Evolutionary conservation across 768 basidiomycete genomes (phyloP), one percentile per base, ranked within the genome.

Genomic region (Lentinula detonsa): DNA sequence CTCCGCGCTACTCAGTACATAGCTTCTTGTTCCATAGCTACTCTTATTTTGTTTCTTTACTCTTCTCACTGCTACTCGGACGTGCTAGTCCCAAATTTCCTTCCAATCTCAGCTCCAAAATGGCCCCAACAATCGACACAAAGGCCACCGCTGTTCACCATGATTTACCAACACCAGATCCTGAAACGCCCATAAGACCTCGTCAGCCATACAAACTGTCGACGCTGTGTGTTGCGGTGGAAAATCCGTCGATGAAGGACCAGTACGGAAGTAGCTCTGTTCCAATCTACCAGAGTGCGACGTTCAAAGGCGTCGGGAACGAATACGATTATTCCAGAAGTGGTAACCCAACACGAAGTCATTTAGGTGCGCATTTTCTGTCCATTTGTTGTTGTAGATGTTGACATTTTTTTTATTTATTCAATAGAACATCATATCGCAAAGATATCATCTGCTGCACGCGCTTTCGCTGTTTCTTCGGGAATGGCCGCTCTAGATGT

Each of bases 401-500:
- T 23, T 16, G 55, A 46, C 40, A 39, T 34, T 28, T 28, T 28
- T 28, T 28, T 28, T 6, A 37, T 34, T 62, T 65, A 54, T 7
- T 42, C n/a, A 39, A 54, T 71, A 98, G 97, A 98, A 72, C 93
- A 98, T 66, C 97, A 98, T 71, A 82, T 99, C 51, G 96, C 96
- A 61, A 94, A 98, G 78, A 94, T 99, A 68, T 97, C 95, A 37
- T 92, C 91, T 33, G 94, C 95, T 5, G 78, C 79, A 4, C 87
- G 96, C 81, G 93, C 93, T 0, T 92, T 96, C 70, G 85, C 88
- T 18, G 93, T 99, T 4, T 92, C 94, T 5, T 98, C 96, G 4
- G 97, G 97, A 58, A 99, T 99, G 97, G 95, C 96, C 16, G 95
- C 95, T 2, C 83, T 98, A 45, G 97, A 99, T 73, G 85, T 94